Conservation (phyloP, 2,329 filamentous ascomycete species). For the Drechslera avenae region DNA sequence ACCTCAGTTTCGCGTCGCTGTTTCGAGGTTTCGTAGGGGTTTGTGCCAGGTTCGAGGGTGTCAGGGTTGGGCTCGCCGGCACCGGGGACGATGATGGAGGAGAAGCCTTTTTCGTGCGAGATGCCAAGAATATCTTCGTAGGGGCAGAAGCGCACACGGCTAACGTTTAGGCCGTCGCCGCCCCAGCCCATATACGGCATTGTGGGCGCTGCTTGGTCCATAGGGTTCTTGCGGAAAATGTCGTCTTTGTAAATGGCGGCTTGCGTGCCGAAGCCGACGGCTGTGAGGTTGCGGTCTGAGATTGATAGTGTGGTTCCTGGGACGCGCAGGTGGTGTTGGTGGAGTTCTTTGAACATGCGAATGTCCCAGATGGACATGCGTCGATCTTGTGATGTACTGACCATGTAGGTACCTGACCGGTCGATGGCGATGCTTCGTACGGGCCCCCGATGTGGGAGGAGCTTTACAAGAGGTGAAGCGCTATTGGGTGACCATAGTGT, state of each 20-base stretch:
- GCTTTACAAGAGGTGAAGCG: slow-evolving; percentile 83
- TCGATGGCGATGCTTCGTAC: slow-evolving; percentile 86
- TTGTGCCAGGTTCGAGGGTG: slow-evolving; percentile 74
- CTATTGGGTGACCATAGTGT: slow-evolving; percentile 96
- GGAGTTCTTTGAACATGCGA: slow-evolving; percentile 89
- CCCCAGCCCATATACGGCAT: slow-evolving; percentile 94
- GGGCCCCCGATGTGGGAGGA: slow-evolving; percentile 86
- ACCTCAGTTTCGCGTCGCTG: slow-evolving; percentile 94
- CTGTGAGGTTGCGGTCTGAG: slow-evolving; percentile 84
- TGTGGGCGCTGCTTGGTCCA: slow-evolving; percentile 72
- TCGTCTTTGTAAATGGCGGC: slow-evolving; percentile 85
- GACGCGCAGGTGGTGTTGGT: slow-evolving; percentile 82
- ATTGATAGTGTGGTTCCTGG: slow-evolving; percentile 85
- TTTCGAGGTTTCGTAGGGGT: slow-evolving; percentile 92
- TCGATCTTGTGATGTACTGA: slow-evolving; percentile 85
- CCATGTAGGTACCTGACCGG: slow-evolving; percentile 92
- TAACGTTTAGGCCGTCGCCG: slow-evolving; percentile 79
- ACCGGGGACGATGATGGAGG: slow-evolving; percentile 86
- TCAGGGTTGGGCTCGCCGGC: slow-evolving; percentile 98
- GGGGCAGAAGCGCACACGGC: slow-evolving; percentile 88
- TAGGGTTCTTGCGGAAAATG: slow-evolving; percentile 75
- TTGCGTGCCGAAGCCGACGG: slow-evolving; percentile 88
- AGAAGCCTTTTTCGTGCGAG: slow-evolving; percentile 83
- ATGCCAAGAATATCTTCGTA: slow-evolving; percentile 92
- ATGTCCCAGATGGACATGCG: slow-evolving; percentile 97